Evolutionary conservation across 495 filamentous ascomycete species (phyloP).

Genomic region (Entonaema liquescens): DNA sequence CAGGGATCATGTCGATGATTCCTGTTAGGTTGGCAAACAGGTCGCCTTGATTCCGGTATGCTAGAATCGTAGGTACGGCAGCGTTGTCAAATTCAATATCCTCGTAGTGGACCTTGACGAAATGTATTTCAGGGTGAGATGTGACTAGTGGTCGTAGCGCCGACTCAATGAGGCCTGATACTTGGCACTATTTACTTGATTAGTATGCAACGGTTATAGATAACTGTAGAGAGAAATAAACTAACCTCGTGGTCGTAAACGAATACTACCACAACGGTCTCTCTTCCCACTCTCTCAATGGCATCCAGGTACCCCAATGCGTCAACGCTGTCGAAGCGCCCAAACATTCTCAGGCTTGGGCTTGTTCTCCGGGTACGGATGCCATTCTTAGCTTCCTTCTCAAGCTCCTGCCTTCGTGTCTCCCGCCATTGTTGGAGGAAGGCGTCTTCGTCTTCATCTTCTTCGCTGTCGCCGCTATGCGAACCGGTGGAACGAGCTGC

Average conservation of each 20-base stretch:
- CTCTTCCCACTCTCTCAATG: conserved; percentile 83
- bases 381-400: conserved; percentile 55
- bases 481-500: conserved; percentile 14
- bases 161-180: conserved; percentile 78
- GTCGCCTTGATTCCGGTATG: conserved; percentile 84
- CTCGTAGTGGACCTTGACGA: conserved; percentile 89
- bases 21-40: conserved; percentile 90
- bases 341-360: conserved; percentile 78
- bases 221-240: conserved; percentile 21
- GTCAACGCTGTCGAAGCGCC: conserved; percentile 83
- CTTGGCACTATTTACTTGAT: conserved; percentile 66
- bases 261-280: conserved; percentile 91
- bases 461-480: conserved; percentile 61
- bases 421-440: conserved; percentile 88
- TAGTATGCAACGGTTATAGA: conserved; percentile 29
- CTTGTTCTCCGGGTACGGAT: conserved; percentile 67
- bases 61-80: conserved; percentile 86
- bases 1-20: conserved; percentile 84
- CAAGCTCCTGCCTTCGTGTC: conserved; percentile 78
- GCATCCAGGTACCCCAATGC: conserved; percentile 92
- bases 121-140: conserved; percentile 74
- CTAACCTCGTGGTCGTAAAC: conserved; percentile 90
- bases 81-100: conserved; percentile 96
- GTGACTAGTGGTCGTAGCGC: conserved; percentile 76
- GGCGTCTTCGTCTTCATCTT: conserved; percentile 74